These are phyloP conservation scores for Tricholoma matsutake DNA, from an alignment of 768 basidiomycete species.

Conservation along the genomic window DNA sequence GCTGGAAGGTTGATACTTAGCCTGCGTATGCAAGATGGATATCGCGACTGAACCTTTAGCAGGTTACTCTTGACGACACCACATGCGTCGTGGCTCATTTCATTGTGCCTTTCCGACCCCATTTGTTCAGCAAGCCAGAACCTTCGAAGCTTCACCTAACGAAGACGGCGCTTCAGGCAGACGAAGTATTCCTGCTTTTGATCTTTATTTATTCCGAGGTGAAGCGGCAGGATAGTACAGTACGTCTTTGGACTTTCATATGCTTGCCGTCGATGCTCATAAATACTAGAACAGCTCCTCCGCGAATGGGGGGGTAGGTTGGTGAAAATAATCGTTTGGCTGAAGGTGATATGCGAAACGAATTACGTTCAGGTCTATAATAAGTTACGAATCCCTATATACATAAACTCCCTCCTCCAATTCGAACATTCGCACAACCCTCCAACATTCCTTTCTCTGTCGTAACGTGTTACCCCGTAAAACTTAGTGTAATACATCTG, in stretches of 20 bases:
- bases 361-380: too few species aligned
- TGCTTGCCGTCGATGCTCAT: not conserved
- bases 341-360: too few species aligned
- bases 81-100: conserved; percentile 37
- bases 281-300: conserved; percentile 15
- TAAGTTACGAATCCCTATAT: not conserved
- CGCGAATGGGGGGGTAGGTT: conserved; percentile 15
- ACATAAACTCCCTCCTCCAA: not conserved
- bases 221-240: conserved; percentile 33
- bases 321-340: not conserved
- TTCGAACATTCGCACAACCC: not conserved
- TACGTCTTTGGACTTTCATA: conserved; percentile 9
- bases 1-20: conserved; percentile 35
- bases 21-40: not conserved
- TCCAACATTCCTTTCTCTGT: too few species aligned
- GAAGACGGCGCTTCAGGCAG: conserved; percentile 36
- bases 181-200: conserved; percentile 38
- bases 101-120: conserved; percentile 44
- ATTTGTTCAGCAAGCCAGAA: conserved; percentile 42
- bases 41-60: conserved; percentile 1
- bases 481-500: too few species aligned
- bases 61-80: conserved; percentile 22
- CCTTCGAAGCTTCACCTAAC: conserved; percentile 39
- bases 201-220: conserved; percentile 34
- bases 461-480: too few species aligned